These are phyloP conservation scores for Citrus unshiu DNA, from an alignment of 345 rosid genomes.

Conservation along the genomic window DNA sequence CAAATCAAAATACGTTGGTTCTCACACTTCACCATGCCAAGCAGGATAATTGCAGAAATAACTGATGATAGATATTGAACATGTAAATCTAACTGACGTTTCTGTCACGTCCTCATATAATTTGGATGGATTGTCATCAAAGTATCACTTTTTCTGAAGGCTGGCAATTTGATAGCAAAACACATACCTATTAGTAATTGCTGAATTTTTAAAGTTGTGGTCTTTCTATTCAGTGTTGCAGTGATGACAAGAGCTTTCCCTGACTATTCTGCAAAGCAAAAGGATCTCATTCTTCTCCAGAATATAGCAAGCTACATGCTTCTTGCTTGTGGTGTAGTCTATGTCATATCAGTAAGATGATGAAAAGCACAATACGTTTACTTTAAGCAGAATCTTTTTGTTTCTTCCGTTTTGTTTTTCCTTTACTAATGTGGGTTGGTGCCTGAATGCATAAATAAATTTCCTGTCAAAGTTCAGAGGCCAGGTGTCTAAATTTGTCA, in stretches of 20 bases:
- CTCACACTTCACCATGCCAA: not conserved
- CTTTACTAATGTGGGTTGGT: not conserved
- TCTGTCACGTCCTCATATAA: too few species aligned
- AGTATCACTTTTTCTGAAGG: too few species aligned
- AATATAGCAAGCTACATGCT: slow-evolving; percentile 86
- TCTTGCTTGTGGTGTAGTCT: slow-evolving; percentile 79
- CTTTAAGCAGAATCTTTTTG: not conserved
- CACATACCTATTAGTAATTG: not conserved
- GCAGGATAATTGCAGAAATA: not conserved
- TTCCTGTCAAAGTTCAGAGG: not conserved
- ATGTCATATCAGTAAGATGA: slow-evolving; percentile 60
- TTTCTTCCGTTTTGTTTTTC: not conserved
- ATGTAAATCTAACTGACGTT: not conserved
- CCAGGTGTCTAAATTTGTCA: not conserved
- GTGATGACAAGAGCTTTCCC: slow-evolving; percentile 99
- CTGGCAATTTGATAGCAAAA: not conserved
- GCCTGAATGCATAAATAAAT: not conserved
- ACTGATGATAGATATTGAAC: not conserved
- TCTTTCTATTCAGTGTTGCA: slow-evolving; percentile 59
- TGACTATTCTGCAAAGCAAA: slow-evolving; percentile 40
- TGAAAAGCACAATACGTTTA: not conserved
- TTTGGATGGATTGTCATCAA: too few species aligned
- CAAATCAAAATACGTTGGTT: not conserved
- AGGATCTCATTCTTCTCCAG: slow-evolving; percentile 64
- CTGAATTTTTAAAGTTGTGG: not conserved